Evolutionary conservation across 441 rosid genomes (phyloP).

Genomic region (Pelargonium australe): DNA sequence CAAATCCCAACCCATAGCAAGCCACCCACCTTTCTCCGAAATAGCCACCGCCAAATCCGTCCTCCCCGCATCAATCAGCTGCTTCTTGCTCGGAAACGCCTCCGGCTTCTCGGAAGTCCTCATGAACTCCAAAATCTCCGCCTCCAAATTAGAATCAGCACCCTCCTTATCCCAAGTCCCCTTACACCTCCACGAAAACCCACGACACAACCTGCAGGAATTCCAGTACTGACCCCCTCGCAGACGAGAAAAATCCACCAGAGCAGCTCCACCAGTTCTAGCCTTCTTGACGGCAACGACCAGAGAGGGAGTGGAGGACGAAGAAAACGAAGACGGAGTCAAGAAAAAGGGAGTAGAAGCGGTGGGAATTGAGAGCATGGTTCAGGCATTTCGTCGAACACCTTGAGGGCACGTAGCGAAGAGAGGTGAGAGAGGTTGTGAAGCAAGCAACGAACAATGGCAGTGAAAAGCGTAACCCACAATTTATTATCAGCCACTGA

Average conservation of each 20-base stretch:
- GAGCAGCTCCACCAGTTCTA: neutral
- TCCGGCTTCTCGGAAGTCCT: slow-evolving; percentile 46
- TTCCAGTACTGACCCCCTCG: no score
- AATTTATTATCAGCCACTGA: neutral
- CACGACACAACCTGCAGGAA: no score
- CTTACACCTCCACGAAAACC: slow-evolving; percentile 35
- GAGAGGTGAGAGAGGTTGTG: neutral
- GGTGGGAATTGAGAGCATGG: slow-evolving; percentile 51
- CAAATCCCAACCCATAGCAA: slow-evolving; percentile 76
- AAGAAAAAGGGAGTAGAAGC: slow-evolving; percentile 29
- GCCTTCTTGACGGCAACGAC: slow-evolving; percentile 18
- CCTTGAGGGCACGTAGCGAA: slow-evolving; percentile 9
- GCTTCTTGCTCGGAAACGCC: slow-evolving; percentile 60
- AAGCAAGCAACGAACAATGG: neutral
- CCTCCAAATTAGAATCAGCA: slow-evolving; percentile 45
- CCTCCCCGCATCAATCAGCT: slow-evolving; percentile 57
- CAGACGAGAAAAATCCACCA: slow-evolving; percentile 20
- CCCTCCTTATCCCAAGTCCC: slow-evolving; percentile 38
- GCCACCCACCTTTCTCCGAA: slow-evolving; percentile 68
- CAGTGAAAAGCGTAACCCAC: neutral
- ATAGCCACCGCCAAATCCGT: slow-evolving; percentile 67
- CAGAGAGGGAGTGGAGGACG: slow-evolving; percentile 10
- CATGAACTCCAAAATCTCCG: slow-evolving; percentile 83
- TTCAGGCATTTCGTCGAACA: slow-evolving; percentile 85
- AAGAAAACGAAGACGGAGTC: slow-evolving; percentile 8